These are phyloP conservation scores for Yamadazyma blattariae DNA, from an alignment of 1,139 yeast species.

Conservation along the genomic window DNA sequence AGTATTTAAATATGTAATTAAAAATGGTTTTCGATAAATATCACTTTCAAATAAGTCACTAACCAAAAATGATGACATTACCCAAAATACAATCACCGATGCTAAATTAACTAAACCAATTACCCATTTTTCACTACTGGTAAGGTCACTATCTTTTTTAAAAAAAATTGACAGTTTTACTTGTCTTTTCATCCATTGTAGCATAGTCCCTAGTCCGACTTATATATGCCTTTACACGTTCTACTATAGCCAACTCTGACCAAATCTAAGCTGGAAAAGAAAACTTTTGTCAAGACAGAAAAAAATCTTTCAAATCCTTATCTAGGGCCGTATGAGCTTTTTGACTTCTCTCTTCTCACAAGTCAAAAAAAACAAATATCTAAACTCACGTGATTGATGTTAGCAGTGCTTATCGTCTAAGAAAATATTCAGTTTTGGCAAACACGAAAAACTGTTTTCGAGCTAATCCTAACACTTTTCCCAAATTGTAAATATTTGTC, in stretches of 20 bases:
- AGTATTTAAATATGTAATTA: slow-evolving; percentile 88
- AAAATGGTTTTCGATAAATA: slow-evolving; percentile 83
- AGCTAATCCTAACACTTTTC: too few relatives aligned
- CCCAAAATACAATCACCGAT: slow-evolving; percentile 85
- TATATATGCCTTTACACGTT: too few relatives aligned
- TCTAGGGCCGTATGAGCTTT: neutral
- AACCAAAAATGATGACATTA: slow-evolving; percentile 76
- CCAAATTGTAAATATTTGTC: too few relatives aligned
- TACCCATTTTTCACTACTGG: slow-evolving; percentile 55
- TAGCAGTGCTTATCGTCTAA: slow-evolving; percentile 1
- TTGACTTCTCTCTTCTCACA: too few relatives aligned
- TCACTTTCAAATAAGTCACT: slow-evolving; percentile 68
- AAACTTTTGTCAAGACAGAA: too few relatives aligned
- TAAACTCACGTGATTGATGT: slow-evolving; percentile 1
- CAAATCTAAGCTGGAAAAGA: too few relatives aligned
- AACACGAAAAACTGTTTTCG: too few relatives aligned
- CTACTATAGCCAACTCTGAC: too few relatives aligned
- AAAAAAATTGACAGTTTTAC: slow-evolving; percentile 7
- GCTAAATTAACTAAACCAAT: slow-evolving; percentile 70
- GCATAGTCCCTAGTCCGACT: neutral
- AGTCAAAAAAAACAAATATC: neutral
- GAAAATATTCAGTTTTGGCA: too few relatives aligned
- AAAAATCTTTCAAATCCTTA: too few relatives aligned
- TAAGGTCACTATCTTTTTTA: slow-evolving; percentile 15
- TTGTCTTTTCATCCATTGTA: neutral